Percentiles rank a stretch among this genome's conserved stretches.
These are phyloP conservation scores for Clavispora carvajalis DNA, from an alignment of 805 yeast genomes.

Conservation along the genomic window DNA sequence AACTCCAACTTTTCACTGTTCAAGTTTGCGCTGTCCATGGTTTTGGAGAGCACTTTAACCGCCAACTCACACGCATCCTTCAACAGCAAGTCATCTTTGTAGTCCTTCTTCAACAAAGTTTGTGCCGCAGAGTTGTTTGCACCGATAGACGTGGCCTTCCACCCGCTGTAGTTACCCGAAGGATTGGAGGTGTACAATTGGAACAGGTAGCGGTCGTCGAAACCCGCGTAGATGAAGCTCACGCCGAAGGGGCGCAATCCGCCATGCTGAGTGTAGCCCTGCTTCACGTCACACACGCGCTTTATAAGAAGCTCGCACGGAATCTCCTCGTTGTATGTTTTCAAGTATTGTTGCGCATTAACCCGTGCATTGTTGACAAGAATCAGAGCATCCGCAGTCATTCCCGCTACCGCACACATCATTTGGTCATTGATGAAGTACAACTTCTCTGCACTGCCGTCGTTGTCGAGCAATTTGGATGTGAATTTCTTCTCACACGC, in stretches of 20 bases:
- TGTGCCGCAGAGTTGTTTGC: slow-evolving; percentile 96
- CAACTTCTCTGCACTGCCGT: slow-evolving; percentile 87
- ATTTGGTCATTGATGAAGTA: slow-evolving; percentile 75
- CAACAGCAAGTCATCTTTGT: slow-evolving; percentile 70
- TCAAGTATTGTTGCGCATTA: slow-evolving; percentile 76
- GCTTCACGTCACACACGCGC: slow-evolving; percentile 86
- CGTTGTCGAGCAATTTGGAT: slow-evolving; percentile 87
- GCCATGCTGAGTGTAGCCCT: slow-evolving; percentile 98
- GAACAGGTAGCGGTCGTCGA: slow-evolving; percentile 82
- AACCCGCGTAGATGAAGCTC: slow-evolving; percentile 92
- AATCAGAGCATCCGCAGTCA: slow-evolving; percentile 94
- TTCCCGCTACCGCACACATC: slow-evolving; percentile 95
- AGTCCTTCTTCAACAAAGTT: slow-evolving; percentile 91
- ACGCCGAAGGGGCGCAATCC: slow-evolving; percentile 99
- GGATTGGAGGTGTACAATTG: slow-evolving; percentile 95
- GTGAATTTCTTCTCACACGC: slow-evolving; percentile 98
- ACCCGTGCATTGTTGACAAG: slow-evolving; percentile 83
- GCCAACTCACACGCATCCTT: slow-evolving; percentile 84
- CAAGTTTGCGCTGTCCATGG: slow-evolving; percentile 83
- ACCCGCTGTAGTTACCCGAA: slow-evolving; percentile 94
- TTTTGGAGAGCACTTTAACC: slow-evolving; percentile 84
- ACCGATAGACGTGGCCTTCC: slow-evolving; percentile 98
- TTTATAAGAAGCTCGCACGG: slow-evolving; percentile 92
- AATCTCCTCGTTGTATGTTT: slow-evolving; percentile 84
- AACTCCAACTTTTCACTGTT: slow-evolving; percentile 90